Evolutionary conservation across 352 stramenopile genomes (phyloP).

Genomic region (Globisporangium heterothallicum): DNA sequence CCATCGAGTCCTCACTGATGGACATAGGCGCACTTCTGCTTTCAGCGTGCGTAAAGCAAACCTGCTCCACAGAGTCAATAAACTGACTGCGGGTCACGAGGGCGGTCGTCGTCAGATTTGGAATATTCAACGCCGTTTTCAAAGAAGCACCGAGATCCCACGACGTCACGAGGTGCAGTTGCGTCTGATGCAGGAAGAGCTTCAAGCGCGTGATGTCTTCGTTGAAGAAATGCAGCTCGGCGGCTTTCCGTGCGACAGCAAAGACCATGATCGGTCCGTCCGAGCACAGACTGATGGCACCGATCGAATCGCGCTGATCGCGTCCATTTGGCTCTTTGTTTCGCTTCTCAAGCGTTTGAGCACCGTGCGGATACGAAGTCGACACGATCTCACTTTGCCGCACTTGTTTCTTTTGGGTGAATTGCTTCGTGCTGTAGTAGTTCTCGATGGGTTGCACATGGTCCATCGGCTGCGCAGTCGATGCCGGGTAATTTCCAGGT

Average conservation of each 20-base stretch:
- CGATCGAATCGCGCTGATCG: conserved; percentile 32
- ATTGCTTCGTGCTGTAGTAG: conserved; percentile 36
- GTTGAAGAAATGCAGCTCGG: conserved; percentile 80
- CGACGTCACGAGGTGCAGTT: conserved; percentile 42
- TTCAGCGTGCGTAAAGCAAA: conserved; percentile 23
- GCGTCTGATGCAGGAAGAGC: conserved; percentile 58
- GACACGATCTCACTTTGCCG: conserved; percentile 82
- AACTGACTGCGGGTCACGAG: conserved; percentile 44
- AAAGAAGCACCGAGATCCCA: conserved; percentile 32
- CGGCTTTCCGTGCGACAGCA: conserved; percentile 53
- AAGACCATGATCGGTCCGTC: conserved; percentile 83
- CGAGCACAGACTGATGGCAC: conserved; percentile 45
- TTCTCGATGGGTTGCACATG: conserved; percentile 59
- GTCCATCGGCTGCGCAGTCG: conserved; percentile 32
- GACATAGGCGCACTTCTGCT: conserved; percentile 17
- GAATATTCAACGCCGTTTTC: conserved; percentile 21
- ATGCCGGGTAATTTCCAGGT: conserved; percentile 29
- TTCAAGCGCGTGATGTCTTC: conserved; percentile 68
- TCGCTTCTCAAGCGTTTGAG: conserved; percentile 15
- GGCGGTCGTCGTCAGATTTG: conserved; percentile 15
- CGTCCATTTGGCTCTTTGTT: conserved; percentile 10
- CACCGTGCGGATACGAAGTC: conserved; percentile 42
- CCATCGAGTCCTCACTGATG: conserved; percentile 52
- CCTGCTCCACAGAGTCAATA: conserved; percentile 41
- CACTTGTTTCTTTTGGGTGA: conserved; percentile 61